Conservation (phyloP, 257 asterid genomes). For the Solanum sejunctum region DNA sequence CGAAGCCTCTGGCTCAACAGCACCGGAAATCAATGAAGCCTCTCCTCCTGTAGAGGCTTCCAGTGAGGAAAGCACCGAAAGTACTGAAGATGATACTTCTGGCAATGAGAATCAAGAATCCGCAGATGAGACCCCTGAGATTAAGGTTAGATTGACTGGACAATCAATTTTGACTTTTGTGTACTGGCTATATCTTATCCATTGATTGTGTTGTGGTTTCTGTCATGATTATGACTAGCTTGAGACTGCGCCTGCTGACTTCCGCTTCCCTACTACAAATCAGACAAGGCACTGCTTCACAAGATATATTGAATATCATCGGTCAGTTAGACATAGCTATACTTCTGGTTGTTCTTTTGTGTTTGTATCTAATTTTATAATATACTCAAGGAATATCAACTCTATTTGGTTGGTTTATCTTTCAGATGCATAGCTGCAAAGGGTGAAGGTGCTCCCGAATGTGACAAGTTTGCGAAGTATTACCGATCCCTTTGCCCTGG, state of each 20-base stretch:
- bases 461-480: constrained; percentile 89
- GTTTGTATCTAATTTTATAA: not conserved
- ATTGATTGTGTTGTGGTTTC: not conserved
- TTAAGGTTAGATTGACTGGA: constrained; percentile 34
- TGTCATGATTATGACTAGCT: constrained; percentile 29
- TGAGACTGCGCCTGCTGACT: constrained; percentile 98
- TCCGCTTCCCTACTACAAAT: constrained; percentile 95
- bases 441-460: constrained; percentile 86
- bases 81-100: constrained; percentile 30
- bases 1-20: constrained; percentile 4
- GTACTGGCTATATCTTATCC: not conserved
- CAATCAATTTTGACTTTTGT: not conserved
- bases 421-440: constrained; percentile 83
- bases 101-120: constrained; percentile 29
- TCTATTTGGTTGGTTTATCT: not conserved
- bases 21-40: constrained; percentile 36
- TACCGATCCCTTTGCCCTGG: constrained; percentile 94
- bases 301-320: constrained; percentile 79
- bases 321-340: constrained; percentile 28
- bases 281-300: constrained; percentile 97
- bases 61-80: constrained; percentile 29
- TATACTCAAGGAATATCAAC: not conserved
- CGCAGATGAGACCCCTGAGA: constrained; percentile 50
- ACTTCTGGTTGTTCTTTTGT: not conserved
- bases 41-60: constrained; percentile 30